Conservation (phyloP, 2,329 filamentous ascomycete species). For the Ophiognomonia clavigignenti-juglandacearum region DNA sequence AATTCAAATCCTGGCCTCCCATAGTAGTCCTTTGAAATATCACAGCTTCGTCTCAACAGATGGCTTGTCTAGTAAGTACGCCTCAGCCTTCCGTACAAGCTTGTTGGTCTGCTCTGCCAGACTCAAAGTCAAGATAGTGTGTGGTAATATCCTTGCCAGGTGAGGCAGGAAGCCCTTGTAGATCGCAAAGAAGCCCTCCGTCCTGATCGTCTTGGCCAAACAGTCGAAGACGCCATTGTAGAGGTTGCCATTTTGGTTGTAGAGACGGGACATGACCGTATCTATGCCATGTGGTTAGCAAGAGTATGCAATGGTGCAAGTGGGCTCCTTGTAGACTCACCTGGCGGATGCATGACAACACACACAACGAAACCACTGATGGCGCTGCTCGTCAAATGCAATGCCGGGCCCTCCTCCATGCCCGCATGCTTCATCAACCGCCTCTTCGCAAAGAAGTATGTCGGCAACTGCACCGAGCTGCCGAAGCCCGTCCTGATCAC, state of each 20-base stretch:
- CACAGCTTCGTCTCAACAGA: slow-evolving; percentile 8
- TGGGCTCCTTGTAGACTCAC: slow-evolving; percentile 37
- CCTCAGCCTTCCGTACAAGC: slow-evolving; percentile 74
- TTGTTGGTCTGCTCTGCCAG: slow-evolving; percentile 97
- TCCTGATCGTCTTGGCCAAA: slow-evolving; percentile 81
- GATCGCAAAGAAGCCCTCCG: slow-evolving; percentile 85
- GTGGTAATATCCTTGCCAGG: slow-evolving; percentile 86
- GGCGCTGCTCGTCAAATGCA: slow-evolving; percentile 86
- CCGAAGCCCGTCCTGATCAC: slow-evolving; percentile 97
- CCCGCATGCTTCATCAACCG: slow-evolving; percentile 74
- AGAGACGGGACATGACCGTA: slow-evolving; percentile 97
- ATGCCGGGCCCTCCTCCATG: slow-evolving; percentile 83
- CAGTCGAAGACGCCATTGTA: slow-evolving; percentile 93
- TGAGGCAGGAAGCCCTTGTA: slow-evolving; percentile 99
- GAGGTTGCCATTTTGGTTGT: slow-evolving; percentile 98
- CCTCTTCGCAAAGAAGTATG: slow-evolving; percentile 96
- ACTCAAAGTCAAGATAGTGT: slow-evolving; percentile 89
- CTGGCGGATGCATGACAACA: slow-evolving; percentile 95
- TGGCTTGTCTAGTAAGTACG: slow-evolving; percentile 7
- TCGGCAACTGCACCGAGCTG: slow-evolving; percentile 91
- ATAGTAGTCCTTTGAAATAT: neutral
- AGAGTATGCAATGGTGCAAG: neutral
- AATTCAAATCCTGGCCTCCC: neutral
- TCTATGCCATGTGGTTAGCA: slow-evolving; percentile 42
- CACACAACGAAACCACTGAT: slow-evolving; percentile 94